Base-by-base conservation (phyloP, 169 alveolate genomes). In the Eimeria acervulina region DNA sequence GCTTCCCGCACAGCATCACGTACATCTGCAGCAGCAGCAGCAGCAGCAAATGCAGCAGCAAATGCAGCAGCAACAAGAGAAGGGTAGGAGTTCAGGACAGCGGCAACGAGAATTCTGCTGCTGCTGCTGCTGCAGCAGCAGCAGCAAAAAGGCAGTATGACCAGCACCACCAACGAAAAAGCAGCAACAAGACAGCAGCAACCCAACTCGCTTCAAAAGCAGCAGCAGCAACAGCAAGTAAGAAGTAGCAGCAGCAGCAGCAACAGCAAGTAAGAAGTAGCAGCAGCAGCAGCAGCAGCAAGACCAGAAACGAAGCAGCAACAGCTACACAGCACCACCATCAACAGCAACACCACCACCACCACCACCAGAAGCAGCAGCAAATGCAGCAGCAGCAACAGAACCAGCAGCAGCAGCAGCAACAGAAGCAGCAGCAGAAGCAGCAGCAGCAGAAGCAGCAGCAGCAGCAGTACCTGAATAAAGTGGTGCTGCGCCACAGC, bases 401-500 rank as follows among this genome's bases (percentile, higher is more conserved):
- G 47, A 5, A 47, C 19, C 55, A 47, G 12, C 55, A 51, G 74
- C 92, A 44, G 74, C 92, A 47, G 28, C 92, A 83, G 12, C 52
- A 28, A 17, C 52, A 74, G 47, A 13, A 74, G 85, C 85, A 40
- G 47, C 40, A 36, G 85, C 38, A 33, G 38, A 44, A 74, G 85
- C 85, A 28, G 85, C 93, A 40, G 19, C 33, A 17, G 47, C 66
- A 63, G 95, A 66, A 89, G 47, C 44, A 55, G 19, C 36, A 47
- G 26, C 51, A 44, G 88, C 23, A 61, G 63, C 7, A 52, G 0
- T 19, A 95, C 97, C 84, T 96, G 97, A 19, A 97, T 97, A 87
- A 96, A 97, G 80, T 97, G 98, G 74, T 97, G 98, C 95, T 97
- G 98, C 23, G 98, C 83, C 15, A 96, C 97, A 47, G 98, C 98